A percentile compares a stretch with the other conserved stretches of the same genome.
These are phyloP conservation scores for Cucurbitaria berberidis DNA, from an alignment of 2,329 filamentous ascomycete genomes.

Conservation along the genomic window DNA sequence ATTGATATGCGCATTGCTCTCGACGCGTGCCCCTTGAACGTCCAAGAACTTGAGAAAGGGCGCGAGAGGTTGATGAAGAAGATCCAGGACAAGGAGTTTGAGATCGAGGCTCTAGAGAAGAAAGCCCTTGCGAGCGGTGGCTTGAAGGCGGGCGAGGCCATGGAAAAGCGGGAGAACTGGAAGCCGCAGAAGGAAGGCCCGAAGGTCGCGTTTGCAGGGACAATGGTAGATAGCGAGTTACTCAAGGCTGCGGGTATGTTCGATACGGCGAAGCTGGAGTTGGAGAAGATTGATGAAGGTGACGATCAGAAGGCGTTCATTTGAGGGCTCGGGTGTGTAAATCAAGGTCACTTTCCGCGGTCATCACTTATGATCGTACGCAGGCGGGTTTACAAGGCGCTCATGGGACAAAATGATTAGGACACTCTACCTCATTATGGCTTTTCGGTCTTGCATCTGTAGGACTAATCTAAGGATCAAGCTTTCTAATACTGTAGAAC, in stretches of 20 bases:
- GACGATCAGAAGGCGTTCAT: constrained; percentile 10
- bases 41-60: constrained; percentile 20
- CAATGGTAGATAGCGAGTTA: constrained; percentile 38
- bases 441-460: neutral
- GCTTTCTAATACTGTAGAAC: neutral
- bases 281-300: constrained; percentile 16
- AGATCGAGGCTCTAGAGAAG: constrained; percentile 22
- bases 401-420: neutral
- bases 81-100: constrained; percentile 22
- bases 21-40: constrained; percentile 20
- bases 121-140: constrained; percentile 23
- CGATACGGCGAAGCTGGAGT: constrained; percentile 25
- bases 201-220: constrained; percentile 37
- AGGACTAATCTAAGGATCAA: neutral
- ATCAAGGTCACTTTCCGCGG: neutral
- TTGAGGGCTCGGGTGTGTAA: neutral
- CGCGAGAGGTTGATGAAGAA: constrained; percentile 25
- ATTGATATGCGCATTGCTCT: constrained; percentile 27
- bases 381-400: neutral
- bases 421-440: neutral
- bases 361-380: neutral
- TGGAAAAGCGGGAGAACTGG: constrained; percentile 27
- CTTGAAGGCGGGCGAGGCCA: constrained; percentile 18
- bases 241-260: constrained; percentile 37
- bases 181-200: constrained; percentile 23